phyloP scores from a whole-genome alignment of 106 monocot species.

The Narthecium ossifragum region DNA sequence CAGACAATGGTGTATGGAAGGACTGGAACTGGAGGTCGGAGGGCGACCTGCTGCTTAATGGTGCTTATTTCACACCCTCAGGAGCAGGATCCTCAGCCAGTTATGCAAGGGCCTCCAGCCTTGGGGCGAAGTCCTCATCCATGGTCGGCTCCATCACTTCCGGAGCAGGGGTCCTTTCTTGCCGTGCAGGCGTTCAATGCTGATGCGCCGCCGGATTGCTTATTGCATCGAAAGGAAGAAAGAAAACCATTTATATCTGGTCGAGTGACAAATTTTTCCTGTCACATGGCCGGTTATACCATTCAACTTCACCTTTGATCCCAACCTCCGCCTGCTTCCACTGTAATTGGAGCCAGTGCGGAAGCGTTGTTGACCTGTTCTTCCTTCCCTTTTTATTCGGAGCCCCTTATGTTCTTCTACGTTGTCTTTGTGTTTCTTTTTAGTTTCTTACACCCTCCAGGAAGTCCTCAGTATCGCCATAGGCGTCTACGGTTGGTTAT shows the following conservation, averaged over 20 bases:
- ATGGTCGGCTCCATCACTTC: slow-evolving; percentile 37
- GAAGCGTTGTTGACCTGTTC: slow-evolving; percentile 8
- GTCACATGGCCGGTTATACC: not conserved
- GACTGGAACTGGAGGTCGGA: slow-evolving; percentile 51
- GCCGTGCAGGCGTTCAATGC: slow-evolving; percentile 21
- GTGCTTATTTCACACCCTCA: slow-evolving; percentile 41
- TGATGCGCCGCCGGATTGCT: slow-evolving; percentile 1
- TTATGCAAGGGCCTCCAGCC: slow-evolving; percentile 38
- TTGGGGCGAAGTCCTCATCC: slow-evolving; percentile 34
- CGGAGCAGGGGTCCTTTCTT: slow-evolving; percentile 18
- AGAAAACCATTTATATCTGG: not conserved
- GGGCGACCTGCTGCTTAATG: slow-evolving; percentile 42
- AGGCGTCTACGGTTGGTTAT: no score
- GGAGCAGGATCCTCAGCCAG: slow-evolving; percentile 35
- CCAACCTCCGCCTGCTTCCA: slow-evolving; percentile 13
- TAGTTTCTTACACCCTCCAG: no score
- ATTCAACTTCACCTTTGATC: not conserved
- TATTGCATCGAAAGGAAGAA: not conserved
- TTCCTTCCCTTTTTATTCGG: not conserved
- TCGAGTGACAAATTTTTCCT: not conserved
- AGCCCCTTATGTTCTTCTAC: not conserved
- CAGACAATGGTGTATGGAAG: slow-evolving; percentile 15
- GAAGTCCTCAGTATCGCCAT: no score
- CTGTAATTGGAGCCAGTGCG: not conserved
- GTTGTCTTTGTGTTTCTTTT: not conserved